These are phyloP conservation scores for Macadamia tetraphylla DNA, from an alignment of 164 flowering plant genomes.

Conservation along the genomic window DNA sequence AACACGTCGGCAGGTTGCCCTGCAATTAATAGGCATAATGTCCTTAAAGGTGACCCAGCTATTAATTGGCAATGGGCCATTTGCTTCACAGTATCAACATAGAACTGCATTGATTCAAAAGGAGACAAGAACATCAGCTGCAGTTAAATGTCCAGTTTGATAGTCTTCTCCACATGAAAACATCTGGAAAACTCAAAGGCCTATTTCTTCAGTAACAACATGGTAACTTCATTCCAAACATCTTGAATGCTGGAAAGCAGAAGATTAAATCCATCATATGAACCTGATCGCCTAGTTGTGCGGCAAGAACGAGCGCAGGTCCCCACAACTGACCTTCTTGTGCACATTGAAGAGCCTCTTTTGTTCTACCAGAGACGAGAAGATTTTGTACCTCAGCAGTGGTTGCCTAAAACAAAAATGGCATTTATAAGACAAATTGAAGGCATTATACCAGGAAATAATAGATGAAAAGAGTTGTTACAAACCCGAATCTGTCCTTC, in stretches of 20 bases:
- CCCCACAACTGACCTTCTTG: constrained; percentile 86
- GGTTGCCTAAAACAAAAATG: constrained; percentile 42
- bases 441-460: not conserved
- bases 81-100: constrained; percentile 68
- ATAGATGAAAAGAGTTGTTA: not conserved
- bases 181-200: not conserved
- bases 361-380: constrained; percentile 67
- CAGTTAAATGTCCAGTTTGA: not conserved
- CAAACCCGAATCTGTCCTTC: constrained; percentile 59
- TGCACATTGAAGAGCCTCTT: constrained; percentile 70
- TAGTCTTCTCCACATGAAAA: not conserved
- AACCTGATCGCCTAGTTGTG: constrained; percentile 77
- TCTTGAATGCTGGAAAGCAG: not conserved
- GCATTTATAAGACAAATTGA: not conserved
- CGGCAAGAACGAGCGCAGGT: constrained; percentile 74
- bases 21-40: constrained; percentile 86
- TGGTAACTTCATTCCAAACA: not conserved
- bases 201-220: too few relatives aligned
- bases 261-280: not conserved
- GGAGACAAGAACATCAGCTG: not conserved
- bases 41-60: constrained; percentile 77
- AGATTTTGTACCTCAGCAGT: constrained; percentile 71
- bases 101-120: constrained; percentile 43
- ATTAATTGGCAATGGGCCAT: constrained; percentile 68
- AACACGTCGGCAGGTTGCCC: constrained; percentile 94